These are phyloP conservation scores for Pseudopyricularia cyperi DNA, from an alignment of 2,329 filamentous ascomycete species.

Conservation along the genomic window DNA sequence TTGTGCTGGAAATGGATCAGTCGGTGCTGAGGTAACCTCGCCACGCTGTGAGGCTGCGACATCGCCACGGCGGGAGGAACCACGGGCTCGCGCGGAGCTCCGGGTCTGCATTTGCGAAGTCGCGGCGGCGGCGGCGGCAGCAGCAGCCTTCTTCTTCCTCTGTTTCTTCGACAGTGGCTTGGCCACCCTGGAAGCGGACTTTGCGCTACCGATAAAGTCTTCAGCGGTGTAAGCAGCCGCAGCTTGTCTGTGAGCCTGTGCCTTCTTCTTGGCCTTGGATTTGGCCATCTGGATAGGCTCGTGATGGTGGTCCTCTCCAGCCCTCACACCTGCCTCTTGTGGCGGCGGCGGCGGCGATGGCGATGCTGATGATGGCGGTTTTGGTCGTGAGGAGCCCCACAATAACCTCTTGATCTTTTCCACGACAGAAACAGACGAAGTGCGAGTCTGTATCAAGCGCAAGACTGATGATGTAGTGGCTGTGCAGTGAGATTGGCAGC, in stretches of 20 bases:
- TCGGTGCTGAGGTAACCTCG: neutral
- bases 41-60: no score
- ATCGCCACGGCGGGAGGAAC: neutral
- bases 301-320: neutral
- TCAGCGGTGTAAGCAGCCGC: neutral
- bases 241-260: neutral
- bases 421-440: neutral
- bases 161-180: neutral
- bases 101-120: neutral
- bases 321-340: neutral
- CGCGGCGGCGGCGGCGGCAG: neutral
- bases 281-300: neutral
- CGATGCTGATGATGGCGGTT: neutral
- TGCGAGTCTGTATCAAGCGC: neutral
- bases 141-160: neutral
- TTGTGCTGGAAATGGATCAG: neutral
- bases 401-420: neutral
- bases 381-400: neutral
- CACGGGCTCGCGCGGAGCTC: neutral
- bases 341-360: neutral
- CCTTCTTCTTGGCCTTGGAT: neutral
- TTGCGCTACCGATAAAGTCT: neutral
- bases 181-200: neutral
- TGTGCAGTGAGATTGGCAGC: neutral
- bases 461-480: neutral